A percentile compares a stretch with the other conserved stretches of the same genome.
These are phyloP conservation scores for Camellia granthamiana DNA, from an alignment of 148 eudicot species.

Conservation along the genomic window DNA sequence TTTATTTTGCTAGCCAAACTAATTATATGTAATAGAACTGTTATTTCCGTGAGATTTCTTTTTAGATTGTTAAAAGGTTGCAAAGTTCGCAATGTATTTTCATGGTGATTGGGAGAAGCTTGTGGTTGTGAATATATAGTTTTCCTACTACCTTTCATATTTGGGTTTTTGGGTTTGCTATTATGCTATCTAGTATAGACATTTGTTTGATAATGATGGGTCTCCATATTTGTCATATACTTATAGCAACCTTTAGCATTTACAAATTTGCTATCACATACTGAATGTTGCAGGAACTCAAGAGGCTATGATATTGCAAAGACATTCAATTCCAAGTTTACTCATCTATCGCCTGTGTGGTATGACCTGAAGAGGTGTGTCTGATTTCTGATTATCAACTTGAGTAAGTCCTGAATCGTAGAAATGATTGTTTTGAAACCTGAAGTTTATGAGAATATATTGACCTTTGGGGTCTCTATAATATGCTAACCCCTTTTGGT, in stretches of 20 bases:
- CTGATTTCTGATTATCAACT: not conserved
- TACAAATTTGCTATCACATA: not conserved
- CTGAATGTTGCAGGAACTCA: constrained; percentile 71
- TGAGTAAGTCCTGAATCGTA: not conserved
- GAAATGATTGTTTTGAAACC: not conserved
- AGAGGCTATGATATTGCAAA: constrained; percentile 85
- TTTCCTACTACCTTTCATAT: not conserved
- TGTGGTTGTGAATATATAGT: not conserved
- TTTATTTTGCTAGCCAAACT: not conserved
- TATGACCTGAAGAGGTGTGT: constrained; percentile 86
- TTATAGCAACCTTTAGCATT: constrained; percentile 2
- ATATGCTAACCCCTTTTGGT: not conserved
- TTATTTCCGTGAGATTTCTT: not conserved
- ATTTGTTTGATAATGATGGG: not conserved
- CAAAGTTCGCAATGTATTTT: not conserved
- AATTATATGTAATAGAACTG: not conserved
- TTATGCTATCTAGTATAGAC: not conserved
- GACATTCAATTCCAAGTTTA: constrained; percentile 69
- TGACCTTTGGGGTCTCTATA: not conserved
- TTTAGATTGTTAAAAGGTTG: not conserved
- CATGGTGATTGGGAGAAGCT: constrained; percentile 9
- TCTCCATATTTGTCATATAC: not conserved
- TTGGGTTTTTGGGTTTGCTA: not conserved
- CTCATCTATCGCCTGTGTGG: constrained; percentile 97
- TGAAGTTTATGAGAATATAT: not conserved